These are phyloP conservation scores for Botrytis medusae DNA, from an alignment of 2,329 filamentous ascomycete genomes.

Conservation along the genomic window DNA sequence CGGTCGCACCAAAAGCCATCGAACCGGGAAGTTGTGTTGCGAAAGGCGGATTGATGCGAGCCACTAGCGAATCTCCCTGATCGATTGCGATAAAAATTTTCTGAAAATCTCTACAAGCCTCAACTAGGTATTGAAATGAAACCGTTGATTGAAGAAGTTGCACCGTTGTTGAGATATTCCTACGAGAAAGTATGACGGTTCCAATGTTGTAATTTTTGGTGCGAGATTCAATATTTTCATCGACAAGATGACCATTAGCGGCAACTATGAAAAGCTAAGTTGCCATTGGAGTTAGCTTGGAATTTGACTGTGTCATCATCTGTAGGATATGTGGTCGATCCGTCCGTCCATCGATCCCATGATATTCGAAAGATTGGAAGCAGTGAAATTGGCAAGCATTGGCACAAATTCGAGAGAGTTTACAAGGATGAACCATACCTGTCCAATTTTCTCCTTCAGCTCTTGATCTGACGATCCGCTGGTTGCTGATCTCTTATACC, in stretches of 20 bases:
- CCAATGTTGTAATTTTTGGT: constrained; percentile 46
- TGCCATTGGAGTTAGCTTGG: neutral
- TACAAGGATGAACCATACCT: constrained; percentile 29
- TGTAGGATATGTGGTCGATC: neutral
- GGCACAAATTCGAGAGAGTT: neutral
- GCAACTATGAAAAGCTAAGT: constrained; percentile 47
- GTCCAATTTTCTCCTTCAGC: constrained; percentile 33
- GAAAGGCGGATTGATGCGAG: constrained; percentile 44
- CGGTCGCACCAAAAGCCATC: constrained; percentile 47
- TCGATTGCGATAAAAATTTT: constrained; percentile 47
- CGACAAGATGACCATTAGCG: constrained; percentile 44
- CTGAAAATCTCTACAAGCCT: constrained; percentile 42
- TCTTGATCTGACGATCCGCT: constrained; percentile 31
- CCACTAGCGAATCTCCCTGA: constrained; percentile 48
- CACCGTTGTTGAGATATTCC: constrained; percentile 43
- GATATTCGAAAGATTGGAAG: neutral
- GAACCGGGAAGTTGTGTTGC: constrained; percentile 45
- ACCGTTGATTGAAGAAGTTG: constrained; percentile 43
- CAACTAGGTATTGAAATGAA: constrained; percentile 44
- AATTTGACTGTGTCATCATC: neutral
- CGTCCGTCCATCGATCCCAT: neutral
- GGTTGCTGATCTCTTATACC: neutral
- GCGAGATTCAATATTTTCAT: constrained; percentile 45
- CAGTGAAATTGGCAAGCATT: neutral
- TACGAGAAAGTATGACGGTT: constrained; percentile 45